A percentile compares a stretch with the other conserved stretches of the same genome.
Evolutionary conservation across 2,329 filamentous ascomycete genomes (phyloP).

Genomic region (Metarhizium humberi): DNA sequence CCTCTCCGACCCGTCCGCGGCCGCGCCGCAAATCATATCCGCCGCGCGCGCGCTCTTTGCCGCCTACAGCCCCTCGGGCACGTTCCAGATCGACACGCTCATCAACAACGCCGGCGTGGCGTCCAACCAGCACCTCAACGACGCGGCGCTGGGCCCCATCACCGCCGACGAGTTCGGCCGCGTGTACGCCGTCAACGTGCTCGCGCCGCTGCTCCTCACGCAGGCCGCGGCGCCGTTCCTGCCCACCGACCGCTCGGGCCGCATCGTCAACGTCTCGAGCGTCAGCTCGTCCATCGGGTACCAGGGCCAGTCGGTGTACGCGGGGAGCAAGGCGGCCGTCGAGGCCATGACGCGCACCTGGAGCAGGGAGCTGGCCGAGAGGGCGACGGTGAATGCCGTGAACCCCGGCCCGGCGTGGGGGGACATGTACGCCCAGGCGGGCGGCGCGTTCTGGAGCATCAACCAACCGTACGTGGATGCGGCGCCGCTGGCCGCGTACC

Average conservation of each 20-base stretch:
- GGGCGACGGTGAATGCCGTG: conserved; percentile 46
- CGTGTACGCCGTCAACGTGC: conserved; percentile 72
- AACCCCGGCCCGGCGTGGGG: conserved; percentile 48
- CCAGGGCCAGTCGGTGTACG: conserved; percentile 46
- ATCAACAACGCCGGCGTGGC: conserved; percentile 77
- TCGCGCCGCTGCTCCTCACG: conserved; percentile 68
- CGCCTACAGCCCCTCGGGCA: conserved; percentile 11
- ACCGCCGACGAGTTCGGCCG: conserved; percentile 56
- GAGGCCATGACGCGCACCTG: conserved; percentile 52
- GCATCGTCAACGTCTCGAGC: conserved; percentile 48
- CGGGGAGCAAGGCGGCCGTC: conserved; percentile 47
- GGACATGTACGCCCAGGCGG: conserved; percentile 37
- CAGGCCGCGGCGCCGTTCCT: conserved; percentile 65
- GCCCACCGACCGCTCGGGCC: conserved; percentile 53
- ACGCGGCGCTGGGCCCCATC: conserved; percentile 41
- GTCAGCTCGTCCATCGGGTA: conserved; percentile 45
- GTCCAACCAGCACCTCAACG: conserved; percentile 54
- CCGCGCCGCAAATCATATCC: conserved; percentile 18
- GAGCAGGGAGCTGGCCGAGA: conserved; percentile 45
- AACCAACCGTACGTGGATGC: conserved; percentile 29
- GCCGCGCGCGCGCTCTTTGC: conserved; percentile 18
- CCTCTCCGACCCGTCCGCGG: conserved; percentile 16
- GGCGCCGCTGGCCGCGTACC: conserved; percentile 24
- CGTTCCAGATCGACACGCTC: conserved; percentile 59
- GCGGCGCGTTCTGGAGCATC: conserved; percentile 25